Percentiles rank a stretch among this genome's conserved stretches.
Evolutionary conservation across 345 rosid genomes (phyloP).

Genomic region (Corymbia maculata): DNA sequence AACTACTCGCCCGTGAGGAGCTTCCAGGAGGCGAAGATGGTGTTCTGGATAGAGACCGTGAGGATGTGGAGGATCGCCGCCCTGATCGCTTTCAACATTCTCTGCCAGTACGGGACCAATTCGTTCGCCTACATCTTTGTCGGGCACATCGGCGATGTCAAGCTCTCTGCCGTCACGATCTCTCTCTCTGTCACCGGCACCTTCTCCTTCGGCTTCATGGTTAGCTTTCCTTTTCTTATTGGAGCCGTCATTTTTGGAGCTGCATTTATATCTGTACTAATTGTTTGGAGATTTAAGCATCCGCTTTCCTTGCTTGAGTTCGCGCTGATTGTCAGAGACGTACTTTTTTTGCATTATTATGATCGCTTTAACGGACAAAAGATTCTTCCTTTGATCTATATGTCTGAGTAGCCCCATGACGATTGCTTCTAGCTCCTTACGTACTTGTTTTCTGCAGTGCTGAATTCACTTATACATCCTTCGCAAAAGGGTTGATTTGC

Average conservation of each 20-base stretch:
- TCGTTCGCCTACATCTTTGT: constrained; percentile 49
- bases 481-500: neutral
- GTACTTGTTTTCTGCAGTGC: neutral
- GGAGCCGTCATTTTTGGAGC: neutral
- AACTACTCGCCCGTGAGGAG: constrained; percentile 32
- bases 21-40: constrained; percentile 24
- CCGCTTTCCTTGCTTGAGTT: neutral
- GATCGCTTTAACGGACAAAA: neutral
- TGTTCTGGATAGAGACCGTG: constrained; percentile 36
- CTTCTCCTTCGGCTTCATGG: constrained; percentile 78
- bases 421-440: neutral
- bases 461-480: neutral
- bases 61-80: constrained; percentile 60
- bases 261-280: neutral
- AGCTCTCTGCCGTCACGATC: constrained; percentile 64
- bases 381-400: neutral
- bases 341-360: neutral
- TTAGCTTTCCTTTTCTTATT: neutral
- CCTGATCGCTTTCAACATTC: constrained; percentile 36
- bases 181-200: constrained; percentile 61
- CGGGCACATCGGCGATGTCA: constrained; percentile 56
- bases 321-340: neutral
- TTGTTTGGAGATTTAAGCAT: neutral
- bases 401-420: neutral
- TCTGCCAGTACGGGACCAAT: constrained; percentile 46